Evolutionary conservation across 2,329 filamentous ascomycete species (phyloP), one percentile per base, ranked within the genome.

Genomic region (Dactylellina leptospora): DNA sequence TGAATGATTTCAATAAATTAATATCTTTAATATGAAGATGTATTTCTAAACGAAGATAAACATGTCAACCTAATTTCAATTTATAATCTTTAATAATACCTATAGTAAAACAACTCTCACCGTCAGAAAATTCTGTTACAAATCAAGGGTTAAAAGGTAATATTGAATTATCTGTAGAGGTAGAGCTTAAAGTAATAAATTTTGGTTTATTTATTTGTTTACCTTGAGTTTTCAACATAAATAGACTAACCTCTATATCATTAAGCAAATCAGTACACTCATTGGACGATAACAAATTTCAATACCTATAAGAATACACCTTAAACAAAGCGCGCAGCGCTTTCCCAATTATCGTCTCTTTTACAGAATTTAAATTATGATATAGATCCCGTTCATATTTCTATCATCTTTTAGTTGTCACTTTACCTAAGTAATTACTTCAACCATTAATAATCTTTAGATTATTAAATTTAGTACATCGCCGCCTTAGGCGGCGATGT

Each of bases 281-380:
- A 53, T 63, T 50, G 54, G 36, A 44, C 54, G 59, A 63, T 48
- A 54, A 48, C 54, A 53, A 53, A n/a, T 63, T 63, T 63, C 47
- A 13, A 63, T 53, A 63, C 38, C 45, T 36, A 48, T 63, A 53
- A 63, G 59, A 63, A 47, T 63, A 63, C 27, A 27, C n/a, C 45
- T 63, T 63, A 60, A 60, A 60, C 42, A 60, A 60, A 23, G 54
- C 59, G 53, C 59, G 47, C 54, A 53, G 59, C 59, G 53, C 59
- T 54, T 63, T 63, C 45, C 16, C 56, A 61, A 22, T 61, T 50
- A 38, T 10, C 44, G 50, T 61, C 50, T 38, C 16, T 48, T 38
- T 22, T 61, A 50, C 45, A 50, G 9, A 61, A 8, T 22, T 61
- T 50, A 44, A 61, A 50, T 44, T 44, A 23, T 16, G 56, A 61